Base-by-base conservation (phyloP, 768 basidiomycete species). In the Lactifluus piperatus region DNA sequence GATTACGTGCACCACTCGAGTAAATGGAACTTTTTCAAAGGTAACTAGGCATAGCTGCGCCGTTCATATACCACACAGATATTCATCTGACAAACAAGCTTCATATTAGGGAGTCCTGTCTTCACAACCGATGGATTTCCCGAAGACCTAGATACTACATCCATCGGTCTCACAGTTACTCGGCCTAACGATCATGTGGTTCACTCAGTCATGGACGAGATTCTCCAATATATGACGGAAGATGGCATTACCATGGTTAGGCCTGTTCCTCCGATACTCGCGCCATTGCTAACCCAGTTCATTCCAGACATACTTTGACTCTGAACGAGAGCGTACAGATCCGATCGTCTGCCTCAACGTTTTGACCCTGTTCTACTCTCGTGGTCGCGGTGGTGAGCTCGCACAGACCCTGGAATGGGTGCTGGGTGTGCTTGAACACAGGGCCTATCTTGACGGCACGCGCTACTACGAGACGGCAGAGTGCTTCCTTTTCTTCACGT, bases 91-190 rank as follows among this genome's bases (percentile, higher is more conserved):
- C 29, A 10, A 18, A 34, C 14, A 5, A 18, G 7, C 26, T 11
- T 0, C 76, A 76, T 57, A 77, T 73, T 64, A 71, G 69, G 32
- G 9, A 32, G 47, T 44, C 52, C 63, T 8, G 65, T 72, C 34
- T 68, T 79, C 4, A 81, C 79, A 4, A 80, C 79, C 3, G 73
- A 75, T 43, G 69, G 72, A 27, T 81, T 80, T 62, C 81, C 81
- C 0, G 75, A 71, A 59, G 83, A 84, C 67, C 68, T 82, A 27
- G 82, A 83, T 60, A 83, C 81, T 0, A 83, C 83, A 0, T 81
- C 83, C 5, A 55, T 84, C 11, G 81, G 71, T 16, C 68, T 82
- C 27, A 79, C 76, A 1, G 72, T 82, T 29, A 69, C 74, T 27
- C 60, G 66, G 56, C 69, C 58, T 10, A 65, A 69, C 52, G 68